Percentiles rank a stretch among this genome's conserved stretches.
Evolutionary conservation across 106 monocot genomes (phyloP).

Genomic region (Phalaenopsis aphrodite): DNA sequence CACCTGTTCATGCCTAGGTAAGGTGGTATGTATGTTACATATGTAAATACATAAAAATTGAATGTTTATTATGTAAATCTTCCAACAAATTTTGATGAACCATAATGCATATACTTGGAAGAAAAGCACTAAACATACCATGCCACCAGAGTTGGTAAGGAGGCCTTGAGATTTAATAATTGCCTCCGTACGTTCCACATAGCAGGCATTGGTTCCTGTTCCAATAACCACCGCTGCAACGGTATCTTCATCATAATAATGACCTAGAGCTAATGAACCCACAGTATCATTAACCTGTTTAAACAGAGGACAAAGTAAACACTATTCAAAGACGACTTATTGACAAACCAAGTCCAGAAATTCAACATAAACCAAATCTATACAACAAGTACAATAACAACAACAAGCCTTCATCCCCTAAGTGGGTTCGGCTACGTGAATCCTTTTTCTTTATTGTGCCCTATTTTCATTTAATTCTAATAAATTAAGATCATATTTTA

Average conservation of each 20-base stretch:
- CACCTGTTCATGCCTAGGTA: no score
- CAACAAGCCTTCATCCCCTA: no score
- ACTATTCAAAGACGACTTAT: not conserved
- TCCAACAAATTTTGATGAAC: not conserved
- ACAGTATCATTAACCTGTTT: constrained; percentile 58
- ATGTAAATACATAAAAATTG: no score
- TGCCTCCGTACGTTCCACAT: constrained; percentile 60
- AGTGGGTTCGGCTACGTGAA: no score
- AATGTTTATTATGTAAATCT: no score
- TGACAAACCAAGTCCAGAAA: not conserved
- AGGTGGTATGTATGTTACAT: no score
- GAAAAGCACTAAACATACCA: constrained; percentile 13
- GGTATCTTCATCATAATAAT: constrained; percentile 65
- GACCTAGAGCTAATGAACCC: constrained; percentile 63
- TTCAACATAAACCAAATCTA: not conserved
- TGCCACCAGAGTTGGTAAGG: constrained; percentile 20
- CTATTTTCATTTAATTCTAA: no score
- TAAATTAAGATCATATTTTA: no score
- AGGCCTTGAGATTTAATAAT: constrained; percentile 41
- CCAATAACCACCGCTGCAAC: constrained; percentile 77
- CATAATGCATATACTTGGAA: not conserved
- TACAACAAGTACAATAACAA: no score
- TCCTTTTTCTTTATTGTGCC: no score
- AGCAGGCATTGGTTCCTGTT: constrained; percentile 72
- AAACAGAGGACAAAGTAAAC: not conserved